phyloP scores from a whole-genome alignment of 345 rosid genomes.

The Pugionium dolabratum region DNA sequence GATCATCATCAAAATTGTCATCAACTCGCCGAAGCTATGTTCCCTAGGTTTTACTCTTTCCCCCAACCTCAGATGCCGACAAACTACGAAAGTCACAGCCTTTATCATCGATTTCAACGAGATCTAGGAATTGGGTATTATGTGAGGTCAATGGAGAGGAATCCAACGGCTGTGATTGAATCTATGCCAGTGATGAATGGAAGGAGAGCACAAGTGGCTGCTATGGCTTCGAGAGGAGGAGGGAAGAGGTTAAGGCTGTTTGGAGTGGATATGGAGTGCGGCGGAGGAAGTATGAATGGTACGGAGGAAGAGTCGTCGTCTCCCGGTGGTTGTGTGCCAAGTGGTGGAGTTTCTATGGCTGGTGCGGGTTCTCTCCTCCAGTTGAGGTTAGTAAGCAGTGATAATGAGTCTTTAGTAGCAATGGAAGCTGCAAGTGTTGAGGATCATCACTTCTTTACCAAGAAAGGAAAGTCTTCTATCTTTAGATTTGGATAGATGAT shows the following conservation, averaged over 20 bases:
- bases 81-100: slow-evolving; percentile 23
- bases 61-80: slow-evolving; percentile 42
- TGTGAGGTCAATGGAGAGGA: slow-evolving; percentile 34
- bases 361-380: slow-evolving; percentile 38
- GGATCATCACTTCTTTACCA: slow-evolving; percentile 35
- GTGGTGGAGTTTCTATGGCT: slow-evolving; percentile 33
- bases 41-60: slow-evolving; percentile 62
- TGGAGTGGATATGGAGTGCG: slow-evolving; percentile 77
- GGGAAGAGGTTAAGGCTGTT: slow-evolving; percentile 65
- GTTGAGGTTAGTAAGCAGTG: slow-evolving; percentile 41
- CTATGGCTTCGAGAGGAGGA: slow-evolving; percentile 28
- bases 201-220: slow-evolving; percentile 25
- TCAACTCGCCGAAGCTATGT: slow-evolving; percentile 48
- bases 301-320: slow-evolving; percentile 38
- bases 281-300: slow-evolving; percentile 37
- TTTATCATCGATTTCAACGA: slow-evolving; percentile 41
- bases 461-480: slow-evolving; percentile 71
- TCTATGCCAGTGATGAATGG: slow-evolving; percentile 40
- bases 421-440: slow-evolving; percentile 33
- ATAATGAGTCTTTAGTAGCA: slow-evolving; percentile 37
- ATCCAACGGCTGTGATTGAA: slow-evolving; percentile 44
- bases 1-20: slow-evolving; percentile 39
- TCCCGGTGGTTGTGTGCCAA: slow-evolving; percentile 37
- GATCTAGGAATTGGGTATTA: slow-evolving; percentile 42
- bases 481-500: slow-evolving; percentile 56